Conservation (phyloP, 805 yeast species). For the Metschnikowia similis region DNA sequence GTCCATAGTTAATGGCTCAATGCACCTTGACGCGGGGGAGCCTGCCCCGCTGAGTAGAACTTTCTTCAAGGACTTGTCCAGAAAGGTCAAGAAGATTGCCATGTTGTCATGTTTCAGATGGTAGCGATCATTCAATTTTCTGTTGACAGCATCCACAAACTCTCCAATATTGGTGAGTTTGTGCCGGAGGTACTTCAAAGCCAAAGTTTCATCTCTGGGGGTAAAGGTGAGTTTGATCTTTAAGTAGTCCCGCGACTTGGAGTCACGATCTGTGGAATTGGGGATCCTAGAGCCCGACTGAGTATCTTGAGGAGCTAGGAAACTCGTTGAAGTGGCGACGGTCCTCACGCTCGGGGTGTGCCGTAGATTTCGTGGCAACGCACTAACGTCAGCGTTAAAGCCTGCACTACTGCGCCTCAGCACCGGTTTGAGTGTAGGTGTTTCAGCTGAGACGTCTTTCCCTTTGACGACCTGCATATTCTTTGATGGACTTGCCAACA, state of each 20-base stretch:
- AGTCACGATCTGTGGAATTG: not conserved
- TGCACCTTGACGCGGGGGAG: not conserved
- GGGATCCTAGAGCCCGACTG: not conserved
- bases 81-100: slow-evolving; percentile 10
- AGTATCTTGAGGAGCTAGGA: not conserved
- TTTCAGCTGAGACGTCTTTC: too few relatives aligned
- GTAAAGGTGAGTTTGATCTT: slow-evolving; percentile 16
- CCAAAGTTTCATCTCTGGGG: slow-evolving; percentile 16
- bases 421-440: not conserved
- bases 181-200: slow-evolving; percentile 13
- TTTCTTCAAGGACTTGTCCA: slow-evolving; percentile 8
- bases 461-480: not conserved
- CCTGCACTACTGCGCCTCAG: not conserved
- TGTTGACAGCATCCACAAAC: slow-evolving; percentile 12
- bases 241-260: not conserved
- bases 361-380: not conserved
- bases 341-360: not conserved
- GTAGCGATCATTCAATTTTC: slow-evolving; percentile 11
- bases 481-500: not conserved
- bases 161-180: slow-evolving; percentile 12
- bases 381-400: not conserved
- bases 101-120: slow-evolving; percentile 5
- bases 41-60: slow-evolving; percentile 7
- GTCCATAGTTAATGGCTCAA: slow-evolving; percentile 19
- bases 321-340: not conserved